Conservation (phyloP, 257 asterid species). For the Euphrasia confusa region DNA sequence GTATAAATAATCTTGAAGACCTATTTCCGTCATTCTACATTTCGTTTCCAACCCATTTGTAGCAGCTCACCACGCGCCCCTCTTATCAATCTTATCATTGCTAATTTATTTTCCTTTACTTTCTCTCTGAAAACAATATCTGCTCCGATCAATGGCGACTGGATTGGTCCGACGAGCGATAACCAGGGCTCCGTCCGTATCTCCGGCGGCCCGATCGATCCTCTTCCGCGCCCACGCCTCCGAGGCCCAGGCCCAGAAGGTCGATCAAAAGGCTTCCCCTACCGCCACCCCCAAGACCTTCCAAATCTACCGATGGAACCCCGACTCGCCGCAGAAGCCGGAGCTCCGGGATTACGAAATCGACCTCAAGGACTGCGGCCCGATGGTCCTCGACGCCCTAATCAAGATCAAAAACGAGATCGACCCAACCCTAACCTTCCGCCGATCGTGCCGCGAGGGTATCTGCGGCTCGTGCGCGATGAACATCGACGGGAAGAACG, state of each 20-base stretch:
- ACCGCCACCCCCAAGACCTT: conserved; percentile 49
- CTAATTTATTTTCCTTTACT: background rate
- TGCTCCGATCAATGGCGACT: conserved; percentile 55
- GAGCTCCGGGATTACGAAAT: conserved; percentile 60
- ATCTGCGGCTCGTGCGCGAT: conserved; percentile 97
- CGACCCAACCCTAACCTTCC: conserved; percentile 81
- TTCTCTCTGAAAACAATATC: conserved; percentile 5
- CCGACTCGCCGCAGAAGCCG: conserved; percentile 68
- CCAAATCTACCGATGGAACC: conserved; percentile 97
- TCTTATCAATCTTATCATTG: background rate
- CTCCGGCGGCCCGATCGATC: conserved; percentile 47
- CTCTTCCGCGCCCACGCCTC: conserved; percentile 46
- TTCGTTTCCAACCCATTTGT: background rate
- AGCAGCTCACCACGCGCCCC: background rate
- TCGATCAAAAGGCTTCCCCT: conserved; percentile 36
- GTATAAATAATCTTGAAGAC: background rate
- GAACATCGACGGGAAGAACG: conserved; percentile 87
- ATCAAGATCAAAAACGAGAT: conserved; percentile 89
- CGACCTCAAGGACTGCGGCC: conserved; percentile 85
- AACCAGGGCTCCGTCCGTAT: conserved; percentile 39
- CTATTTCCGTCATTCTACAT: conserved; percentile 30
- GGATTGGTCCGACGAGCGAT: conserved; percentile 76
- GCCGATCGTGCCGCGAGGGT: conserved; percentile 97
- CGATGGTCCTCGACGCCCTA: conserved; percentile 86
- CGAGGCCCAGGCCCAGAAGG: conserved; percentile 50